Conservation (phyloP, 768 basidiomycete species). For the Mrakia hoshinonis region DNA sequence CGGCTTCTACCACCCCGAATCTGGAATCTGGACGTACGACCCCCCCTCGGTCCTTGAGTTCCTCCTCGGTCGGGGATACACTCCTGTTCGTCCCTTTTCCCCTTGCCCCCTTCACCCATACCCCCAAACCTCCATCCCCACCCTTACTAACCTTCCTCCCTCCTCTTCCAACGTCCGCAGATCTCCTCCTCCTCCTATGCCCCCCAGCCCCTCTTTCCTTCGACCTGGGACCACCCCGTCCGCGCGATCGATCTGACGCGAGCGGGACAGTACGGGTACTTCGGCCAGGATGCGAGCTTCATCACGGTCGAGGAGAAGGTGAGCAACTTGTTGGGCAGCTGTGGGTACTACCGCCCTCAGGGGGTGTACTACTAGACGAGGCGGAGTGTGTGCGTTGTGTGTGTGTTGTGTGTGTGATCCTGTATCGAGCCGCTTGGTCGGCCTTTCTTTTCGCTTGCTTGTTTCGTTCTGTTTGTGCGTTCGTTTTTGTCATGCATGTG, state of each 20-base stretch:
- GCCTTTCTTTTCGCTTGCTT: no score
- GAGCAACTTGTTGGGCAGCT: neutral
- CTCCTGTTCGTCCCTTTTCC: neutral
- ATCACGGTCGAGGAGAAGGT: slow-evolving; percentile 11
- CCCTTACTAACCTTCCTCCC: neutral
- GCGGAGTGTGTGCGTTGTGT: no score
- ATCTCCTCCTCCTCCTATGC: neutral
- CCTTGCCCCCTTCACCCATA: neutral
- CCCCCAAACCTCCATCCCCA: neutral
- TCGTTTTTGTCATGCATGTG: no score
- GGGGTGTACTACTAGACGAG: no score
- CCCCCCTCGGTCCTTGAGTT: neutral
- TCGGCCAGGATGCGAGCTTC: neutral
- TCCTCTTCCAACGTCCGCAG: neutral
- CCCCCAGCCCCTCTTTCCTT: slow-evolving; percentile 7
- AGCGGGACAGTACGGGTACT: neutral
- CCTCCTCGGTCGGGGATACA: neutral
- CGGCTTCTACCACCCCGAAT: slow-evolving; percentile 11
- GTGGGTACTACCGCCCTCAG: no score
- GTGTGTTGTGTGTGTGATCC: no score
- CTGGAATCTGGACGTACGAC: slow-evolving; percentile 10
- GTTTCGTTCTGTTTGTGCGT: no score
- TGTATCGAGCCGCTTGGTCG: no score
- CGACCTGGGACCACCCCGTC: neutral
- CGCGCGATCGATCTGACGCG: neutral